Base-by-base conservation (phyloP, 2,329 filamentous ascomycete genomes). In the Thermothelomyces thermophilus region DNA sequence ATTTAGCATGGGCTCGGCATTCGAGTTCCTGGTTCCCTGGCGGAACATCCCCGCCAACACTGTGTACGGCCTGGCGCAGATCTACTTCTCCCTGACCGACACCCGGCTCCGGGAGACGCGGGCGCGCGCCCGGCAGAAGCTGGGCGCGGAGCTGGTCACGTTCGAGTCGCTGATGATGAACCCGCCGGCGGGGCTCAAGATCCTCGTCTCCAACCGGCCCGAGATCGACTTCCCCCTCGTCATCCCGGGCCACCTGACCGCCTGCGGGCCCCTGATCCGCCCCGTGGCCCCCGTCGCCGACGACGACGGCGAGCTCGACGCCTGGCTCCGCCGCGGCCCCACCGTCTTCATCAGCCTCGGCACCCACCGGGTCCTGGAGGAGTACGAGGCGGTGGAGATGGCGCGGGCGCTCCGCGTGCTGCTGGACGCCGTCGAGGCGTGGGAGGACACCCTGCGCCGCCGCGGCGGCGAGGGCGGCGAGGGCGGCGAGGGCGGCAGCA, bases 321-420 rank as follows among this genome's bases (percentile, higher is more conserved):
- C 39, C 1, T 78, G 75, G 75, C 62, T 77, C 3, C 53, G 58
- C 1, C 57, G 61, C 2, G 63, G 63, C 0, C 70, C 71, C 2
- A 76, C 73, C 0, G 59, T 79, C 0, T 66, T 74, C n/a, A 64
- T 78, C 30, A 76, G 73, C 51, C 59, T 77, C 1, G 75, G 75
- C 0, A 72, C 72, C 0, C 63, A 68, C 3, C 60, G 64, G 41
- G 57, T 56, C 0, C 58, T 66, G 3, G 57, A 62, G 0, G 59
- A 65, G 3, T 58, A 63, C 0, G 64, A 70, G 41, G 70, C 69
- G 0, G 41, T 61, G 7, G 67, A 72, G 28, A 65, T 77, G 28
- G 68, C 69, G 0, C 41, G 36, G 0, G 68, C 68, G 0, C 33
- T 77, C 2, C 62, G 61, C 8, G 53, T 58, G 0, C 61, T 72